Conservation (phyloP, 2,329 filamentous ascomycete genomes). For the Ophioceras dolichostomum region DNA sequence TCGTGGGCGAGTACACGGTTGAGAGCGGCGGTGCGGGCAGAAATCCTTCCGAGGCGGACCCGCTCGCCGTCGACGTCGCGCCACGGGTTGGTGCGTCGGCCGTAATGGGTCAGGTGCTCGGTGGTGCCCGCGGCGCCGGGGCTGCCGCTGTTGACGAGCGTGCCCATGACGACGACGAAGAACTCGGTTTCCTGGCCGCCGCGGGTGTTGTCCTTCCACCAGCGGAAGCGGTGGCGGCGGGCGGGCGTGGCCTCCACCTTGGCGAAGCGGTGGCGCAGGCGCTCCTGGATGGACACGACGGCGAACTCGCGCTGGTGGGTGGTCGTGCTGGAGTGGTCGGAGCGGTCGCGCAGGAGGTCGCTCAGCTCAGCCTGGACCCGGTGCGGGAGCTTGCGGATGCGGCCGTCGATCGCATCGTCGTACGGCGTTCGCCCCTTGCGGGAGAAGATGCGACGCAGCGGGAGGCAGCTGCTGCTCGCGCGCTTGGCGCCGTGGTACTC, state of each 20-base stretch:
- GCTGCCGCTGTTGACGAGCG: background rate
- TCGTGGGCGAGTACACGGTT: too few relatives aligned
- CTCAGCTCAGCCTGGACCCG: slow-evolving; percentile 8
- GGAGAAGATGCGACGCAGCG: slow-evolving; percentile 6
- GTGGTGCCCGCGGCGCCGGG: background rate
- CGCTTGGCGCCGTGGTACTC: slow-evolving; percentile 7
- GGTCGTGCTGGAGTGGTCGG: slow-evolving; percentile 8
- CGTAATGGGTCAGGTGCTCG: too few relatives aligned
- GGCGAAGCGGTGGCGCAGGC: slow-evolving; percentile 11
- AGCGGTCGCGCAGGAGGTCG: slow-evolving; percentile 11
- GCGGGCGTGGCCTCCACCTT: background rate
- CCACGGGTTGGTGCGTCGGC: slow-evolving; percentile 3
- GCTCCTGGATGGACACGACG: slow-evolving; percentile 12
- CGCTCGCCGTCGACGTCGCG: slow-evolving; percentile 1
- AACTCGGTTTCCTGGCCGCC: background rate
- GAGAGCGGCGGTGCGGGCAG: too few relatives aligned
- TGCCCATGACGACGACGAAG: slow-evolving; percentile 1
- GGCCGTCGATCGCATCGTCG: slow-evolving; percentile 13
- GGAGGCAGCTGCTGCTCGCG: slow-evolving; percentile 8
- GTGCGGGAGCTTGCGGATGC: slow-evolving; percentile 10
- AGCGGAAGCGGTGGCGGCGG: slow-evolving; percentile 1
- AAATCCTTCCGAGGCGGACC: background rate
- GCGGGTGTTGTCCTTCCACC: slow-evolving; percentile 3
- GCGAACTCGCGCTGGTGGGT: slow-evolving; percentile 14
- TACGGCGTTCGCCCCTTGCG: slow-evolving; percentile 10